Conservation (phyloP, 1,139 yeast genomes). For the Sugiyamaella novakii region DNA sequence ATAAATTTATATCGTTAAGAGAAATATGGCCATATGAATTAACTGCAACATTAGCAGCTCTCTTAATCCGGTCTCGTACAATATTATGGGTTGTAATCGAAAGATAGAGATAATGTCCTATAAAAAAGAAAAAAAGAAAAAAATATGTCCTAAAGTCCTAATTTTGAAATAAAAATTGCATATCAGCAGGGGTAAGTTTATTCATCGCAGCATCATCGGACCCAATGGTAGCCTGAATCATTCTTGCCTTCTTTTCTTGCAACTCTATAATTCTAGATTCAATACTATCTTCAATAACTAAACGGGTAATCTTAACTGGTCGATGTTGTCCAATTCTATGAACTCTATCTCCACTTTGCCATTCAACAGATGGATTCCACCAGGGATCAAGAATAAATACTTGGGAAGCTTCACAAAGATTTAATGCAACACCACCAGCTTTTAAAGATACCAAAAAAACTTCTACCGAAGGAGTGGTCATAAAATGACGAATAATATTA, state of each 20-base stretch:
- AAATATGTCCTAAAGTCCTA: slow-evolving; percentile 41
- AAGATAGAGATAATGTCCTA: too few relatives aligned
- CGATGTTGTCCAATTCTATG: slow-evolving; percentile 96
- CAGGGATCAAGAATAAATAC: slow-evolving; percentile 95
- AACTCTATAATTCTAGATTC: slow-evolving; percentile 93
- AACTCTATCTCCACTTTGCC: slow-evolving; percentile 98
- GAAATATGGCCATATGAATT: too few relatives aligned
- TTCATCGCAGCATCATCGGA: slow-evolving; percentile 89
- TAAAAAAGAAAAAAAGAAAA: background rate
- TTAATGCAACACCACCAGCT: slow-evolving; percentile 98
- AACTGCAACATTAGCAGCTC: too few relatives aligned
- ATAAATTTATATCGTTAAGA: too few relatives aligned
- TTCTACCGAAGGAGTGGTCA: slow-evolving; percentile 90
- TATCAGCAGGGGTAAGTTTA: slow-evolving; percentile 85
- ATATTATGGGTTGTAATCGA: too few relatives aligned
- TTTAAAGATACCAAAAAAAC: slow-evolving; percentile 91
- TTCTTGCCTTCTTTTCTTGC: slow-evolving; percentile 95
- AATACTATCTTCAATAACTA: slow-evolving; percentile 93
- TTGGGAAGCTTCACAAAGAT: slow-evolving; percentile 94
- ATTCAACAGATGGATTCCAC: slow-evolving; percentile 99
- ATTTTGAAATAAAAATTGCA: slow-evolving; percentile 87
- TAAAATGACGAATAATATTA: slow-evolving; percentile 82
- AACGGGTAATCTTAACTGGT: slow-evolving; percentile 90
- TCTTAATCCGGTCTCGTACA: too few relatives aligned
- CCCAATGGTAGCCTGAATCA: slow-evolving; percentile 95